Conservation (phyloP, 139 green algal species). For the Chlorella sp. region DNA sequence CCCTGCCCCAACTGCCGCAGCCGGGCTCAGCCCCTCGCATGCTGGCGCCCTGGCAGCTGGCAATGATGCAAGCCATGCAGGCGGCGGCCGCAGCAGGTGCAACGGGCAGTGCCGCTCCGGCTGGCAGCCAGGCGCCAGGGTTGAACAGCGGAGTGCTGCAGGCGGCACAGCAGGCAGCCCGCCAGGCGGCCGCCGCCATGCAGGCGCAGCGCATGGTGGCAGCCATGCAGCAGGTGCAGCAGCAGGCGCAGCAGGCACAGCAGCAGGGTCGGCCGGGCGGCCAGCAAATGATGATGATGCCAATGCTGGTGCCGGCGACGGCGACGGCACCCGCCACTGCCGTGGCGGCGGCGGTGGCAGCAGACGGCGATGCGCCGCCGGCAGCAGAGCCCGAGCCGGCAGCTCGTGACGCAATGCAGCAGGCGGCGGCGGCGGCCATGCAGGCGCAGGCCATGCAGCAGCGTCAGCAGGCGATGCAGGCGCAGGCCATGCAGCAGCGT, state of each 20-base stretch:
- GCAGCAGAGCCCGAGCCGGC: too few species aligned
- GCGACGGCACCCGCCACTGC: background rate
- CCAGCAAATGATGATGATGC: constrained; percentile 5
- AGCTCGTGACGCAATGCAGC: background rate
- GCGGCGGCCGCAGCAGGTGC: background rate
- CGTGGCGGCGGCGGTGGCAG: background rate
- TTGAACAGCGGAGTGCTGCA: background rate
- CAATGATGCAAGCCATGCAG: background rate
- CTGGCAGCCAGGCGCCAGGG: background rate
- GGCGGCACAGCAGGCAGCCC: constrained; percentile 12
- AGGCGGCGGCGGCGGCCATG: background rate
- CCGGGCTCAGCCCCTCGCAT: background rate
- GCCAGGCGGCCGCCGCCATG: background rate
- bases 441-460: background rate
- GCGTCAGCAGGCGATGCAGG: background rate
- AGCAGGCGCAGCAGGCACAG: background rate
- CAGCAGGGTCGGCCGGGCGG: background rate
- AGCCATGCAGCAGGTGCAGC: background rate
- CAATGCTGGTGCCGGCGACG: background rate
- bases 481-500: background rate
- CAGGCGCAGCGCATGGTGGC: constrained; percentile 2
- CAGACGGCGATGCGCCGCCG: too few species aligned
- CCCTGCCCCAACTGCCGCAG: background rate
- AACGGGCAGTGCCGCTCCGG: background rate
- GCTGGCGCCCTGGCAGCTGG: background rate